phyloP scores from a whole-genome alignment of 2,329 filamentous ascomycete species.

The Colletotrichum sidae region DNA sequence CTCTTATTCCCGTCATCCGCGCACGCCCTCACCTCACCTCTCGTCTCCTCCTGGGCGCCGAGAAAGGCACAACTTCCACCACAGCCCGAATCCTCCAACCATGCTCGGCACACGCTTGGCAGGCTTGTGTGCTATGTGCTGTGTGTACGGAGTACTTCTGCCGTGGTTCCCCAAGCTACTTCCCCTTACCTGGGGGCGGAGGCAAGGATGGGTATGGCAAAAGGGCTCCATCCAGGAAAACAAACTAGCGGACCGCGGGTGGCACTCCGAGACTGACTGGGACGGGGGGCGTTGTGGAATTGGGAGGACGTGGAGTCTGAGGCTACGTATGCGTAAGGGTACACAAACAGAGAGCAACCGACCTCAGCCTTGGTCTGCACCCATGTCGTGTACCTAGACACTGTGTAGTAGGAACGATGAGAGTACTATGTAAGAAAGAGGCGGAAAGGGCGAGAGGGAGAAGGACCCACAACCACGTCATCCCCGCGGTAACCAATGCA shows the following conservation, averaged over 20 bases:
- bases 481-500: constrained; percentile 28
- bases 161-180: background rate
- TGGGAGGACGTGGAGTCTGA: no score
- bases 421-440: constrained; percentile 14
- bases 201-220: background rate
- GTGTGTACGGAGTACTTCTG: constrained; percentile 1
- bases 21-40: constrained; percentile 3
- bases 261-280: constrained; percentile 32
- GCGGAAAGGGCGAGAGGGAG: constrained; percentile 19
- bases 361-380: constrained; percentile 12
- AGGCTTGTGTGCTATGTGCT: background rate
- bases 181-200: no score
- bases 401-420: background rate
- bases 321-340: background rate
- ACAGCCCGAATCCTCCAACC: constrained; percentile 27
- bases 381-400: constrained; percentile 11
- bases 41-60: constrained; percentile 16
- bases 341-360: no score
- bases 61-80: constrained; percentile 22
- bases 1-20: background rate
- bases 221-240: background rate
- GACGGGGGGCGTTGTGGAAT: no score
- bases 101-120: constrained; percentile 25
- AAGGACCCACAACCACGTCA: constrained; percentile 31
- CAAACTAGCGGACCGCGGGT: constrained; percentile 25